These are phyloP conservation scores for Cordia subcordata DNA, from an alignment of 257 asterid species.

Conservation along the genomic window DNA sequence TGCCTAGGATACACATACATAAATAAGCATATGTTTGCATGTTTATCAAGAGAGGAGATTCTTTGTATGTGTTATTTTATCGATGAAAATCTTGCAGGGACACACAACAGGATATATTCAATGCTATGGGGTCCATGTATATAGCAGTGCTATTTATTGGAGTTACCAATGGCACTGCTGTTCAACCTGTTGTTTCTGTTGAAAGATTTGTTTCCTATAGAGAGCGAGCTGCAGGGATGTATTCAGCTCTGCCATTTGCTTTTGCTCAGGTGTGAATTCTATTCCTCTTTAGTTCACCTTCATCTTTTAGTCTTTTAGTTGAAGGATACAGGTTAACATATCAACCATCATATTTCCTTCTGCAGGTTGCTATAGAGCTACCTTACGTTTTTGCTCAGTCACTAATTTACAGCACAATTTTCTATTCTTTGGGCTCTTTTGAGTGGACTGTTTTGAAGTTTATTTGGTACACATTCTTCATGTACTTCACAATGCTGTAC, in stretches of 20 bases:
- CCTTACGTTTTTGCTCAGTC: conserved; percentile 76
- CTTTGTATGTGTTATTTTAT: background rate
- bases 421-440: conserved; percentile 78
- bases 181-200: conserved; percentile 93
- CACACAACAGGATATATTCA: conserved; percentile 82
- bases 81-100: conserved; percentile 46
- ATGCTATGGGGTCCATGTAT: conserved; percentile 95
- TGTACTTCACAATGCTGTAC: conserved; percentile 79
- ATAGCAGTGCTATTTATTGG: conserved; percentile 84
- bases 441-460: conserved; percentile 72
- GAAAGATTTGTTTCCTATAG: conserved; percentile 91
- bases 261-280: conserved; percentile 66
- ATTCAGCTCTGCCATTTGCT: conserved; percentile 87
- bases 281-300: conserved; percentile 7
- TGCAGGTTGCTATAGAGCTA: conserved; percentile 84
- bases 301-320: background rate
- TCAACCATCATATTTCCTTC: background rate
- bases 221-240: conserved; percentile 96
- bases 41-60: no score
- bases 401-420: conserved; percentile 56
- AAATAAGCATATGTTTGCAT: no score
- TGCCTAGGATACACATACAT: no score
- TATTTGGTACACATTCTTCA: conserved; percentile 63
- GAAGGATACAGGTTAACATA: background rate
- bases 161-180: conserved; percentile 80